Evolutionary conservation across 176 grass and related monocot species (phyloP).

Genomic region (Bonia amplexicaulis): DNA sequence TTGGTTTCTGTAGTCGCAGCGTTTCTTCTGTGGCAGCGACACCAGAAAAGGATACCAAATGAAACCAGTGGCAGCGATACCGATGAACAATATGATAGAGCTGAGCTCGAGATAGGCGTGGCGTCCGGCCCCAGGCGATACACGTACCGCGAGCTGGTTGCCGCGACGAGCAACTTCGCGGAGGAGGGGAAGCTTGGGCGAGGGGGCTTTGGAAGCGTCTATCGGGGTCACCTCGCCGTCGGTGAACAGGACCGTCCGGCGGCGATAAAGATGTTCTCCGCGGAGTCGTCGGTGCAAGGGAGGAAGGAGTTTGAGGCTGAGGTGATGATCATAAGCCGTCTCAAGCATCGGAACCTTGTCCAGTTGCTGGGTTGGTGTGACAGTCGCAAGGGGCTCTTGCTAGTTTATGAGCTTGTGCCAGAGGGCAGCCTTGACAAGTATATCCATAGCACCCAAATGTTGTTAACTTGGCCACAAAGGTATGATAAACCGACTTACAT

Average conservation of each 20-base stretch:
- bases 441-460: background rate
- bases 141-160: background rate
- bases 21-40: background rate
- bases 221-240: background rate
- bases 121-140: background rate
- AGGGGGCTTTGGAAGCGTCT: background rate
- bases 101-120: background rate
- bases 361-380: conserved; percentile 6
- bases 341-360: conserved; percentile 38
- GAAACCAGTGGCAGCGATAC: background rate
- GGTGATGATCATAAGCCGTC: conserved; percentile 32
- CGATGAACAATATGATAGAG: background rate
- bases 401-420: background rate
- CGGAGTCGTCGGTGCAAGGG: background rate
- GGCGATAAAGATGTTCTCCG: conserved; percentile 1
- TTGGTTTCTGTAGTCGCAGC: background rate
- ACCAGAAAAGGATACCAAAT: background rate
- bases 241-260: background rate
- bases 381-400: background rate
- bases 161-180: background rate
- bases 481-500: background rate
- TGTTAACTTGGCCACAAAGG: background rate
- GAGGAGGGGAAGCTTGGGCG: background rate
- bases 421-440: conserved; percentile 39
- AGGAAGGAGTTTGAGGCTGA: background rate